Evolutionary conservation across 495 filamentous ascomycete genomes (phyloP), one percentile per base, ranked within the genome.

Genomic region (Coniosporium apollinis): DNA sequence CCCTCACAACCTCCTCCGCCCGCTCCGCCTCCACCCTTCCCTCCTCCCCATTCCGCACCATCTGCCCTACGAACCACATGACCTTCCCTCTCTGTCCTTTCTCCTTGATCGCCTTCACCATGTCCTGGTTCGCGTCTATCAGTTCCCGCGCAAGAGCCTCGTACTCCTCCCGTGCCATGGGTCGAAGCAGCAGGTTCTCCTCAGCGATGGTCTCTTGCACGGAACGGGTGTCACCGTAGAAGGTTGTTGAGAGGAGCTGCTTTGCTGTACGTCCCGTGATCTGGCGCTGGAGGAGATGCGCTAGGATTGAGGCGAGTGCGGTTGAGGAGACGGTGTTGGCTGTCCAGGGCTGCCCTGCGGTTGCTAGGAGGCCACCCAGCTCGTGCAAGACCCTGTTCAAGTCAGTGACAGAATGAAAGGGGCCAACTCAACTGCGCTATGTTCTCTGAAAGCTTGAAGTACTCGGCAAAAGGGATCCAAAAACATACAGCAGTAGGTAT

Each of bases 1-100:
- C 57, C 46, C 64, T 65, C 48, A 94, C 55, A 14, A 76, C 59
- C 40, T 56, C 60, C 59, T 79, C 75, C 0, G 83, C 91, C 41
- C 65, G 70, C 33, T 57, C 64, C 4, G 87, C 76, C 56, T 91
- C 76, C 21, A 93, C 74, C 4, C 70, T 76, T 22, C 84, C 79
- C 44, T 82, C 74, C 19, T 71, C 70, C 5, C 82, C 77, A 22
- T 60, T 58, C 31, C 70, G 66, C 67, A 97, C 83, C 81, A 94
- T 89, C 57, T 79, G 77, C 13, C 89, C 89, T 4, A 97, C 76
- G 42, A 96, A 74, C 56, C 76, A 94, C 47, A 76, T 78, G 19
- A 91, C 55, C 56, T 94, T 92, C 2, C 79, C 77, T 32, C 66
- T 60, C 3, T 78, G 70, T 20, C 70, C 69, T 45, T 76, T 69